phyloP scores from a whole-genome alignment of 2,329 filamentous ascomycete genomes.

The Lasiodiplodia sp. region DNA sequence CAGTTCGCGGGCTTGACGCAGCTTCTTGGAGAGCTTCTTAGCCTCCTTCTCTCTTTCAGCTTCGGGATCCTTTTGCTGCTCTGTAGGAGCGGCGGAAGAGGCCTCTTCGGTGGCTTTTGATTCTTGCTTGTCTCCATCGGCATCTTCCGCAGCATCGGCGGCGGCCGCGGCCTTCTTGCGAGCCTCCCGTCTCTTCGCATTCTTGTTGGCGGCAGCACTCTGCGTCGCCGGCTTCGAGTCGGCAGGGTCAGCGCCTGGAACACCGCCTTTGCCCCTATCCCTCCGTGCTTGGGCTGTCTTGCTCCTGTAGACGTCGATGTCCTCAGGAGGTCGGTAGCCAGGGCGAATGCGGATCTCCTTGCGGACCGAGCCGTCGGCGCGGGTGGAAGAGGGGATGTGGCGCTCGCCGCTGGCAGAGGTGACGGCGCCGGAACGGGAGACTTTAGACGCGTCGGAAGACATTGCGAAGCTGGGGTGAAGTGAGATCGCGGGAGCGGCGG shows the following conservation, averaged over 20 bases:
- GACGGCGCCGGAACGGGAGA: slow-evolving; percentile 62
- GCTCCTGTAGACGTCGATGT: slow-evolving; percentile 96
- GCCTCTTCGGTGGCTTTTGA: slow-evolving; percentile 28
- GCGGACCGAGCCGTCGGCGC: slow-evolving; percentile 88
- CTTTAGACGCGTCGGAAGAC: slow-evolving; percentile 43
- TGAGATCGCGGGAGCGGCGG: slow-evolving; percentile 9
- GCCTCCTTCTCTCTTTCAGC: slow-evolving; percentile 91
- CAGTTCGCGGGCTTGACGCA: slow-evolving; percentile 90
- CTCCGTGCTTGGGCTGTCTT: slow-evolving; percentile 85
- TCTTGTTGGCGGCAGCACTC: slow-evolving; percentile 73
- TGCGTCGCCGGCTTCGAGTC: slow-evolving; percentile 55
- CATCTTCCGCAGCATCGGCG: slow-evolving; percentile 29
- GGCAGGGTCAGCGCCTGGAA: slow-evolving; percentile 63
- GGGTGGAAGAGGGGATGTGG: slow-evolving; percentile 85
- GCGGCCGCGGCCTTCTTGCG: slow-evolving; percentile 65
- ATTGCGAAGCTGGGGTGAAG: slow-evolving; percentile 16
- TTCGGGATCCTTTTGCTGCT: slow-evolving; percentile 52
- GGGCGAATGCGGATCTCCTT: slow-evolving; percentile 94
- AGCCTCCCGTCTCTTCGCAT: slow-evolving; percentile 78
- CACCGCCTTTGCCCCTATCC: slow-evolving; percentile 70
- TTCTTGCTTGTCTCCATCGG: slow-evolving; percentile 36
- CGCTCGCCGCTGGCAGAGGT: slow-evolving; percentile 79
- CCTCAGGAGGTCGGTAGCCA: slow-evolving; percentile 92
- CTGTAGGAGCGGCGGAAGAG: slow-evolving; percentile 31
- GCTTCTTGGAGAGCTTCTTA: slow-evolving; percentile 89